A percentile compares a stretch with the other conserved stretches of the same genome.
These are phyloP conservation scores for Candida sojae DNA, from an alignment of 1,139 yeast species.

Conservation along the genomic window DNA sequence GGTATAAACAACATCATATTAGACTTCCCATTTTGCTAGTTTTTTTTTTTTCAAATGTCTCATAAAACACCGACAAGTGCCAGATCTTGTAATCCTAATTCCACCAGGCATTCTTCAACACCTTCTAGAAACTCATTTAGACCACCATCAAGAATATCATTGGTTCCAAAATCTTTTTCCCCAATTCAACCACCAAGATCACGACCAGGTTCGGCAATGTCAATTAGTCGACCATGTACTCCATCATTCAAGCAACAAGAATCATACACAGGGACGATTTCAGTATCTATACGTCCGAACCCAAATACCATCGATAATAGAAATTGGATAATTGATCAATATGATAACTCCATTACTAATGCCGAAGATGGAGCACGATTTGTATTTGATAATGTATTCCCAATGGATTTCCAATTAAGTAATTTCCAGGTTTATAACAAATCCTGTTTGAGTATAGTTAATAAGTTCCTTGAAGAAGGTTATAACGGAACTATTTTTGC, in stretches of 20 bases:
- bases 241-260: conserved; percentile 34
- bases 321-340: conserved; percentile 46
- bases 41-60: conserved; percentile 13
- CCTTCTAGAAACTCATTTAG: conserved; percentile 16
- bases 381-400: conserved; percentile 76
- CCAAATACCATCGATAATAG: conserved; percentile 37
- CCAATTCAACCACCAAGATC: conserved; percentile 33
- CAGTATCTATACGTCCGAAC: conserved; percentile 56
- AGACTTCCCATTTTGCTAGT: not conserved
- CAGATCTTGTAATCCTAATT: conserved; percentile 18
- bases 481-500: conserved; percentile 90
- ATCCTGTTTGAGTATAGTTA: conserved; percentile 63
- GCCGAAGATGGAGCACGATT: conserved; percentile 56
- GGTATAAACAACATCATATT: too few relatives aligned
- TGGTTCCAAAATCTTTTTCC: conserved; percentile 18
- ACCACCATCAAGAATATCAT: conserved; percentile 18
- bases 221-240: conserved; percentile 40
- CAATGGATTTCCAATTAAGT: conserved; percentile 30
- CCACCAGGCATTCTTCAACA: conserved; percentile 15
- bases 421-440: conserved; percentile 64
- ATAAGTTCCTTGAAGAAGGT: conserved; percentile 67
- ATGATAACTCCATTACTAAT: conserved; percentile 46
- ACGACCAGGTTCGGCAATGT: conserved; percentile 27
- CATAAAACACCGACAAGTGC: conserved; percentile 26
- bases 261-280: conserved; percentile 52